Evolutionary conservation across 768 basidiomycete genomes (phyloP), one percentile per base, ranked within the genome.

Genomic region (Sporobolomyces pararoseus): DNA sequence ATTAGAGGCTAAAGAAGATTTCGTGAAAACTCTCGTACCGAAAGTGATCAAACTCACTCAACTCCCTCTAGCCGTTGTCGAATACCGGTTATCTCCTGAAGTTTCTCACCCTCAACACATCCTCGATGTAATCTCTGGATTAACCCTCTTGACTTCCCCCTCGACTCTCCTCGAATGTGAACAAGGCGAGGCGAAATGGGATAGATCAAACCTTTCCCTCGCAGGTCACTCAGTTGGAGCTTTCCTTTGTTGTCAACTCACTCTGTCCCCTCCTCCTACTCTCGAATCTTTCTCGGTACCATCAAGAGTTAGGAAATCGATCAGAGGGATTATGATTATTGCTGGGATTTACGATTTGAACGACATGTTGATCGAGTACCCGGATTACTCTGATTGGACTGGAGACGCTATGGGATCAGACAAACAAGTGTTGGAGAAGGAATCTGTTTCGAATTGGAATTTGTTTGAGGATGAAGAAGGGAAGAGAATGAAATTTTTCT

Each of bases 341-440:
- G 76, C 76, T 49, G 76, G 75, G 31, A 77, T 77, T 50, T 75
- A 74, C 55, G 75, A 76, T 61, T 65, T 77, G 23, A 52, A 51
- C 14, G 51, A 65, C 32, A 63, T 77, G 50, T 46, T 77, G 42
- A 54, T 31, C 39, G 76, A 77, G 50, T 77, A 77, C 63, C 76
- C 76, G 7, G 35, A 54, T 21, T 77, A 77, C 50, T 35, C 19
- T 21, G 70, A 57, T 42, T 77, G 76, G 57, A 72, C 75, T 5
- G 53, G 60, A 7, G 67, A 68, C 7, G 76, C 76, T 27, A 76
- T 77, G 34, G 74, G 74, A 6, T 21, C 50, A 0, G 65, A 67
- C 42, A 39, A 27, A 10, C 32, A 3, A 4, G 25, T 10, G 44
- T 52, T 64, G n/a, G 53, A 31, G 2, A 19, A 14, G 51, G 73